Conservation (phyloP, 768 basidiomycete genomes). For the Russula compacta region DNA sequence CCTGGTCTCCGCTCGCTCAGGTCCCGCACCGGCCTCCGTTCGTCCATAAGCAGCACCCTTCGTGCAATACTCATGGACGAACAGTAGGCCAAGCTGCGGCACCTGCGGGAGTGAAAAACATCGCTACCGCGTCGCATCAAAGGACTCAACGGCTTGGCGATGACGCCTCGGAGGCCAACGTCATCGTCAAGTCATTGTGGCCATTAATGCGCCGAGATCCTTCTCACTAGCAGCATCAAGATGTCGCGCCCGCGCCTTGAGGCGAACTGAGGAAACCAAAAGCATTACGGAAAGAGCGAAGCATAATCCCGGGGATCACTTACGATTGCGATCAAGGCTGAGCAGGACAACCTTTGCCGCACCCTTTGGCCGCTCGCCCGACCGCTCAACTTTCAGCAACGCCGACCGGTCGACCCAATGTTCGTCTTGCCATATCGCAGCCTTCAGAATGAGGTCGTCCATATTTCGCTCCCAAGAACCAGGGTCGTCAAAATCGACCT, state of each 20-base stretch:
- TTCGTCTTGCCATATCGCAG: slow-evolving; percentile 87
- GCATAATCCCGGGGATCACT: slow-evolving; percentile 23
- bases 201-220: slow-evolving; percentile 68
- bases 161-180: neutral
- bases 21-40: neutral
- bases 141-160: neutral
- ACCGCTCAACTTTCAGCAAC: slow-evolving; percentile 39
- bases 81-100: neutral
- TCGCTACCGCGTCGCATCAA: neutral
- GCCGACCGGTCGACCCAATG: slow-evolving; percentile 84
- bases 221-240: slow-evolving; percentile 79
- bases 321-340: slow-evolving; percentile 87
- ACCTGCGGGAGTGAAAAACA: neutral
- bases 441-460: slow-evolving; percentile 92
- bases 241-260: slow-evolving; percentile 83
- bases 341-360: slow-evolving; percentile 81
- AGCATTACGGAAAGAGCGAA: neutral
- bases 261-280: slow-evolving; percentile 49
- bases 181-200: slow-evolving; percentile 25
- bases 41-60: neutral
- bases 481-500: slow-evolving; percentile 57
- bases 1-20: neutral
- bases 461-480: slow-evolving; percentile 58
- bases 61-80: neutral
- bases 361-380: slow-evolving; percentile 30